phyloP scores from a whole-genome alignment of 2,329 filamentous ascomycete species.

The Pezicula rhizophila region DNA sequence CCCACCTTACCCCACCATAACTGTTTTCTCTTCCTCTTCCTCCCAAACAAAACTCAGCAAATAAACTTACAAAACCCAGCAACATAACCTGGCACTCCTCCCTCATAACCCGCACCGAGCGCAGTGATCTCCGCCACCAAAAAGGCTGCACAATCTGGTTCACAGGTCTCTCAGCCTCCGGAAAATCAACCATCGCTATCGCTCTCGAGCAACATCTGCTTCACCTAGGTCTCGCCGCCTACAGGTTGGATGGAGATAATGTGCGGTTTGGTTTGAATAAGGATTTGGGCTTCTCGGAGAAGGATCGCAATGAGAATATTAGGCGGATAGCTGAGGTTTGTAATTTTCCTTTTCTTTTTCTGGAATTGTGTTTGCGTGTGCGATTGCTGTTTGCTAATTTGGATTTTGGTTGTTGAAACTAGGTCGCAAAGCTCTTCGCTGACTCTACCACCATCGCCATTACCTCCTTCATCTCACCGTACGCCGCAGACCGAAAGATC shows the following conservation, averaged over 20 bases:
- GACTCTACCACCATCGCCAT: slow-evolving; percentile 83
- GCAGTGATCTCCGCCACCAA: slow-evolving; percentile 70
- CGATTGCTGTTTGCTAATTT: background rate
- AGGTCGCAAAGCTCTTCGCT: slow-evolving; percentile 93
- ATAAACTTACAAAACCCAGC: slow-evolving; percentile 35
- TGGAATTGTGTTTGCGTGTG: background rate
- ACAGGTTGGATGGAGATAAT: slow-evolving; percentile 97
- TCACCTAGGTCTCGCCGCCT: slow-evolving; percentile 74
- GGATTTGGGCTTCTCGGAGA: slow-evolving; percentile 89
- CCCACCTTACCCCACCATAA: slow-evolving; percentile 16
- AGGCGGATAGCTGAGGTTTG: slow-evolving; percentile 79
- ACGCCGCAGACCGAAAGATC: slow-evolving; percentile 76
- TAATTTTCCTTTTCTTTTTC: background rate
- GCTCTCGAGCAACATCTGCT: slow-evolving; percentile 96
- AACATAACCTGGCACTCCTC: slow-evolving; percentile 87
- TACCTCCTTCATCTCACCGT: slow-evolving; percentile 95
- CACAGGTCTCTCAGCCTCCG: slow-evolving; percentile 90
- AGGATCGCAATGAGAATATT: slow-evolving; percentile 96
- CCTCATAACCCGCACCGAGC: slow-evolving; percentile 69
- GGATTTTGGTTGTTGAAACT: background rate
- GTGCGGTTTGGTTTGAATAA: slow-evolving; percentile 97
- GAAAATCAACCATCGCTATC: slow-evolving; percentile 94
- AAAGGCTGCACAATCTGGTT: slow-evolving; percentile 95
- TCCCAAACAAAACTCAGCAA: background rate
- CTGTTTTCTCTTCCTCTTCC: slow-evolving; percentile 19